Base-by-base conservation (phyloP, 1,284 basidiomycete genomes). In the Trametes sp. region DNA sequence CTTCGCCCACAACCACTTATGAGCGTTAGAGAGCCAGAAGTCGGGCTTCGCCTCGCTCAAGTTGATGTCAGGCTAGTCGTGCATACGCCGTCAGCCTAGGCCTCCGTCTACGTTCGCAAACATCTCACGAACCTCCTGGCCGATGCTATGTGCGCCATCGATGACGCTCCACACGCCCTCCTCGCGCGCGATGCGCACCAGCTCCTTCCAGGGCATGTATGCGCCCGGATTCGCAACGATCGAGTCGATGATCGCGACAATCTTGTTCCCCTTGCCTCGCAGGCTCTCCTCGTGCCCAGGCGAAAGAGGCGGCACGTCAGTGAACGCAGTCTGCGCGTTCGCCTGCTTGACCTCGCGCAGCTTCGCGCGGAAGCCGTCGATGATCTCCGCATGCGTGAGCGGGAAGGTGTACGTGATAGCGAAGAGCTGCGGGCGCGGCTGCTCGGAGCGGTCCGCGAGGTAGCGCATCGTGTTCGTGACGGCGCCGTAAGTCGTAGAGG, bases 131-230 rank as follows among this genome's bases (percentile, higher is more conserved):
- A 73, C 73, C 67, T 75, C 73, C 55, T 76, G 74, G 0, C 94
- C 94, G 50, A 96, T 87, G 4, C 88, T 87, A 74, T 97, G 95
- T 0, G 95, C 95, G 0, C 83, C 95, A 69, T 98, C 95, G 16
- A 98, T 76, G 19, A 96, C 75, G 57, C 84, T 89, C 75, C 87
- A 85, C 2, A 89, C 83, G 3, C 85, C 86, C 57, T 88, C 86
- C 66, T 91, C 84, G 67, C 82, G 83, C 71, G 89, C 90, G n/a
- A 93, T 79, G 23, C 80, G 74, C 0, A 90, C 87, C 72, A 96
- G 81, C 64, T 88, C 84, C 72, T 90, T 80, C 95, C 95, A 97
- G 0, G 95, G 95, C 33, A 94, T 78, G 0, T 81, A 72, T 4
- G 87, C 85, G 0, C 91, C 95, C 0, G 95, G 95, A 44, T 80